Conservation (phyloP, 108 stramenopile genomes). For the Cyclostephanos tholiformis region DNA sequence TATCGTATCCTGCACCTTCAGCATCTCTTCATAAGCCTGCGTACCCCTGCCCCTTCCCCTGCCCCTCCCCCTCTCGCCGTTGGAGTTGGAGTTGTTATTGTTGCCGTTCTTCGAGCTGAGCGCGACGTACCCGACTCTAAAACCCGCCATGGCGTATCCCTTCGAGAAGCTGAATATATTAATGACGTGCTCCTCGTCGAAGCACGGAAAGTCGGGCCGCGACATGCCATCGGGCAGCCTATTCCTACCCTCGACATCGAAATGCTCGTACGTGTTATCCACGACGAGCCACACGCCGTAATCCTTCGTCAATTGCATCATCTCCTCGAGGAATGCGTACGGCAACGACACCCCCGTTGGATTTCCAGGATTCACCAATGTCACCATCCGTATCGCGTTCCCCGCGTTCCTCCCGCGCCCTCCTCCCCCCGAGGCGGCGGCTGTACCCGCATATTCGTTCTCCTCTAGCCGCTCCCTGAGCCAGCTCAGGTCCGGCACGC, state of each 20-base stretch:
- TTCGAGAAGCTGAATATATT: conserved; percentile 91
- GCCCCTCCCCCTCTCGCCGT: conserved; percentile 49
- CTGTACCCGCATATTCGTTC: background rate
- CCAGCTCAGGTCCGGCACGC: conserved; percentile 65
- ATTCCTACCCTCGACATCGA: conserved; percentile 56
- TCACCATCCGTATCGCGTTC: conserved; percentile 72
- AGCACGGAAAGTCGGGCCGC: conserved; percentile 47
- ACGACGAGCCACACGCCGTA: conserved; percentile 82
- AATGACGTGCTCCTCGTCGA: conserved; percentile 73
- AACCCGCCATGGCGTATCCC: conserved; percentile 91
- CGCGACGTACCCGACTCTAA: conserved; percentile 89
- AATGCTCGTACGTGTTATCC: conserved; percentile 95
- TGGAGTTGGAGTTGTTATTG: conserved; percentile 9
- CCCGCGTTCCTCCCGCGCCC: conserved; percentile 10
- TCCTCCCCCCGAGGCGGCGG: background rate
- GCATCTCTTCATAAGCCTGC: conserved; percentile 58
- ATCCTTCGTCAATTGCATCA: conserved; percentile 69
- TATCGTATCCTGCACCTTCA: conserved; percentile 87
- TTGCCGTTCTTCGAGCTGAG: conserved; percentile 49
- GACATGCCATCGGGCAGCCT: conserved; percentile 21
- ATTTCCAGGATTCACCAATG: conserved; percentile 92
- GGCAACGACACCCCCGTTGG: conserved; percentile 87
- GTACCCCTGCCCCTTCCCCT: conserved; percentile 56
- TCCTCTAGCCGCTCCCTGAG: conserved; percentile 52
- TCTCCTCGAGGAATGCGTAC: conserved; percentile 53